These are phyloP conservation scores for Fusarium torreyae DNA, from an alignment of 2,329 filamentous ascomycete genomes.

Conservation along the genomic window DNA sequence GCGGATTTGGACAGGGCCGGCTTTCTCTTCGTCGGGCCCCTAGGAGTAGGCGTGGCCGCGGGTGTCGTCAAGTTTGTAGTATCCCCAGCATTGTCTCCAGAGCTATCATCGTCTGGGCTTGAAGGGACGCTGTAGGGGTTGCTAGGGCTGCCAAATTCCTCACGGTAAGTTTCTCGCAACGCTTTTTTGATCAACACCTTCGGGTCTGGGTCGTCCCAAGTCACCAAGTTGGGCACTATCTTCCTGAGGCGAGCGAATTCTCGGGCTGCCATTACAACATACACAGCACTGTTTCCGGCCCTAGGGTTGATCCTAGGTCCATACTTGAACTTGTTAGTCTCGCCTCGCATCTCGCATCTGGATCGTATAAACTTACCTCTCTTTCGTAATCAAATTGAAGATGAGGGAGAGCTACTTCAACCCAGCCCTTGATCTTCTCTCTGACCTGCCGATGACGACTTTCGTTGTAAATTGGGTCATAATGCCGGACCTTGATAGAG, in stretches of 20 bases:
- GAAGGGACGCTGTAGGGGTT: too few species aligned
- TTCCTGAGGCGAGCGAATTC: not conserved
- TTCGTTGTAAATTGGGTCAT: not conserved
- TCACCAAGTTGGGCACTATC: rapidly evolving
- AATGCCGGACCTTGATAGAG: not conserved
- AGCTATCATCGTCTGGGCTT: too few species aligned
- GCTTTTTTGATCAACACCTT: not conserved
- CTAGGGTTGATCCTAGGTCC: not conserved
- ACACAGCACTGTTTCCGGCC: not conserved
- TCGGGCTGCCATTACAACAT: not conserved
- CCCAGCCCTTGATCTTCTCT: not conserved
- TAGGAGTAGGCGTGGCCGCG: too few species aligned
- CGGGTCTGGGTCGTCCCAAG: not conserved
- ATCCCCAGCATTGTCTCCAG: too few species aligned
- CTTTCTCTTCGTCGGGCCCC: too few species aligned
- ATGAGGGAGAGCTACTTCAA: not conserved
- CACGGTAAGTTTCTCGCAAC: not conserved
- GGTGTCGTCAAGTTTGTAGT: too few species aligned
- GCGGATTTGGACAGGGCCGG: too few species aligned
- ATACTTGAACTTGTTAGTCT: not conserved
- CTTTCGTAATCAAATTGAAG: not conserved
- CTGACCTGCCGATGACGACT: not conserved
- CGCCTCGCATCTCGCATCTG: too few species aligned
- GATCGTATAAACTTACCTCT: not conserved
- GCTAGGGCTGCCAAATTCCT: too few species aligned